Evolutionary conservation across 345 rosid species (phyloP), one percentile per base, ranked within the genome.

Genomic region (Brassica juncea): DNA sequence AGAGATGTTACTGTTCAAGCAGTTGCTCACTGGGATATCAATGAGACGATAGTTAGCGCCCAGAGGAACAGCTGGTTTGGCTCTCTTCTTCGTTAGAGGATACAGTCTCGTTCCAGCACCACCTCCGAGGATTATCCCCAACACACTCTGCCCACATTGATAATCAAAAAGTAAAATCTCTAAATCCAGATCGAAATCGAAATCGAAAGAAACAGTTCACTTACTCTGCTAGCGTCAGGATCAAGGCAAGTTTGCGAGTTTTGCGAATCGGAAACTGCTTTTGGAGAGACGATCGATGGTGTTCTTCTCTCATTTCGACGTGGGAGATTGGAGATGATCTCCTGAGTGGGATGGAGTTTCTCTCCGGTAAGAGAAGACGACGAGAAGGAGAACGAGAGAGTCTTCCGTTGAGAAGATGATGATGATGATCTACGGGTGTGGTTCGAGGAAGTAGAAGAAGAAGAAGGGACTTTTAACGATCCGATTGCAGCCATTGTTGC

Each of bases 221-320:
- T 87, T 67, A 91, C 99, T 75, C 95, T 88, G 84, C 99, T 94
- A 19, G 99, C 99, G 76, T 94, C 99, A 58, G 99, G 99, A 80
- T 94, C 99, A 77, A 94, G 99, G 72, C 97, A 94, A 0, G 97
- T 94, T 84, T 89, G 99, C 8, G 99, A 89, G 82, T 87, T 92
- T 66, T 75, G 87, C 11, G 99, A 92, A 82, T 94, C 99, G 0
- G 99, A 92, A 42, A 92, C 99, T 0, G 99, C 97, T 57, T 85
- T 87, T 10, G 99, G 99, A 47, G 93, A 88, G 4, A 90, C 85
- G 19, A 89, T 39, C 58, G 32, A 27, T 66, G 92, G 86, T n/a
- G 75, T 72, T 71, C 90, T 72, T 71, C 87, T 82, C 37, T 69
- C 27, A 65, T 73, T 67, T 25, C 79, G 39, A 49, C 12, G 4